Evolutionary conservation across 805 yeast species (phyloP).

Genomic region (Scheffersomyces ergatensis): DNA sequence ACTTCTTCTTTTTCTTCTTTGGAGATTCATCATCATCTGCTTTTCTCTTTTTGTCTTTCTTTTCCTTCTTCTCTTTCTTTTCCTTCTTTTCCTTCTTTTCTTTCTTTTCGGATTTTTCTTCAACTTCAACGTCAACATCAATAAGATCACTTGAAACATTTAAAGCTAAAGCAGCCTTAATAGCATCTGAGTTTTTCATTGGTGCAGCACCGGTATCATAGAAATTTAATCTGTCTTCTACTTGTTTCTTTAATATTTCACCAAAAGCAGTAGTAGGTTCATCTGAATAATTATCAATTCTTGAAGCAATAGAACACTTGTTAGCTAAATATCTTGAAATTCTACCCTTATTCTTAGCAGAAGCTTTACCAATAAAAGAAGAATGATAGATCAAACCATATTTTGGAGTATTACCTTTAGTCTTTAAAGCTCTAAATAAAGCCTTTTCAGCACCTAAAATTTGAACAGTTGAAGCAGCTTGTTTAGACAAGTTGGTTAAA

Average conservation of each 20-base stretch:
- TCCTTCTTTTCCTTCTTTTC: constrained; percentile 24
- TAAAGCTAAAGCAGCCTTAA: constrained; percentile 83
- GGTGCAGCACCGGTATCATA: constrained; percentile 97
- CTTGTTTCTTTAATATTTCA: constrained; percentile 88
- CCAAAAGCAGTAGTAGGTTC: constrained; percentile 91
- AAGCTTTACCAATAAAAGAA: constrained; percentile 89
- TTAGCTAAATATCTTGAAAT: constrained; percentile 97
- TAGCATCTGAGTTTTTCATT: constrained; percentile 92
- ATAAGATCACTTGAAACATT: constrained; percentile 47
- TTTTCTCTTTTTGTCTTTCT: constrained; percentile 31
- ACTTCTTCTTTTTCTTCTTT: constrained; percentile 45
- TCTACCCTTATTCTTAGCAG: constrained; percentile 97
- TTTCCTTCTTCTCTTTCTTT: constrained; percentile 27
- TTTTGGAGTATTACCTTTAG: constrained; percentile 95
- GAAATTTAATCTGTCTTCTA: constrained; percentile 94
- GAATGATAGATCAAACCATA: constrained; percentile 95
- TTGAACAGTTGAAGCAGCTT: constrained; percentile 99
- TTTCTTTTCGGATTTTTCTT: constrained; percentile 15
- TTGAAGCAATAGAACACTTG: constrained; percentile 98
- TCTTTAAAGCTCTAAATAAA: constrained; percentile 90
- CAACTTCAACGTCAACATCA: constrained; percentile 19
- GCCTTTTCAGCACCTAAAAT: constrained; percentile 98
- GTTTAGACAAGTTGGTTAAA: constrained; percentile 91
- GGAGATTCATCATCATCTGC: constrained; percentile 32
- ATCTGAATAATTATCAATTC: constrained; percentile 97